Conservation (phyloP, 2,329 filamentous ascomycete genomes). For the Monosporascus sp. region DNA sequence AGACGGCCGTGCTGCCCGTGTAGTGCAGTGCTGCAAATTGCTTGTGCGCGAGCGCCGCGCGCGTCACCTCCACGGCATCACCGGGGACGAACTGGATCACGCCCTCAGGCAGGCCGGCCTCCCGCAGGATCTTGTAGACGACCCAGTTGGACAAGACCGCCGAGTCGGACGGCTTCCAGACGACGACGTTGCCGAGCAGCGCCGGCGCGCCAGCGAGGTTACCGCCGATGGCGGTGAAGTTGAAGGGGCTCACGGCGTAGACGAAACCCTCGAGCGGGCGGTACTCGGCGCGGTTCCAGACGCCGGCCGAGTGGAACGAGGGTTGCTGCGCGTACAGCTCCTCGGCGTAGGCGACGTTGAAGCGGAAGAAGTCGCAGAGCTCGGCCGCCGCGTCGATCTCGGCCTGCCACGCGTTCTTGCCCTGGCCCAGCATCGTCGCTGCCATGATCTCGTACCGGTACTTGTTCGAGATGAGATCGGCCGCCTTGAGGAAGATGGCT, state of each 20-base stretch:
- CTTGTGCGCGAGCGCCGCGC: constrained; percentile 67
- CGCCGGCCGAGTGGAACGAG: constrained; percentile 70
- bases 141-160: constrained; percentile 90
- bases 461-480: constrained; percentile 83
- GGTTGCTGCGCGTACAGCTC: constrained; percentile 88
- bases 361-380: constrained; percentile 85
- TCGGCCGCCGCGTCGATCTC: constrained; percentile 96
- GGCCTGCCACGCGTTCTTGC: constrained; percentile 99
- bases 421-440: constrained; percentile 90
- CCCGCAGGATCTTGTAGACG: constrained; percentile 81
- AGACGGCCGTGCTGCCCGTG: constrained; percentile 87
- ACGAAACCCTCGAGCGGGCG: constrained; percentile 90
- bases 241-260: constrained; percentile 91
- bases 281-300: constrained; percentile 92
- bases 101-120: constrained; percentile 82
- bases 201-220: constrained; percentile 81
- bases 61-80: constrained; percentile 78
- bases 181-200: constrained; percentile 86
- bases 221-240: constrained; percentile 92
- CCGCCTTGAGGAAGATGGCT: constrained; percentile 91
- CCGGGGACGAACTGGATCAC: constrained; percentile 94
- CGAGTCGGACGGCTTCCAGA: constrained; percentile 94
- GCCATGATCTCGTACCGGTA: constrained; percentile 98
- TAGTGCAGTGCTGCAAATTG: constrained; percentile 91
- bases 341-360: constrained; percentile 91